phyloP scores from a whole-genome alignment of 2,329 filamentous ascomycete genomes.

The Fusarium oxysporum region DNA sequence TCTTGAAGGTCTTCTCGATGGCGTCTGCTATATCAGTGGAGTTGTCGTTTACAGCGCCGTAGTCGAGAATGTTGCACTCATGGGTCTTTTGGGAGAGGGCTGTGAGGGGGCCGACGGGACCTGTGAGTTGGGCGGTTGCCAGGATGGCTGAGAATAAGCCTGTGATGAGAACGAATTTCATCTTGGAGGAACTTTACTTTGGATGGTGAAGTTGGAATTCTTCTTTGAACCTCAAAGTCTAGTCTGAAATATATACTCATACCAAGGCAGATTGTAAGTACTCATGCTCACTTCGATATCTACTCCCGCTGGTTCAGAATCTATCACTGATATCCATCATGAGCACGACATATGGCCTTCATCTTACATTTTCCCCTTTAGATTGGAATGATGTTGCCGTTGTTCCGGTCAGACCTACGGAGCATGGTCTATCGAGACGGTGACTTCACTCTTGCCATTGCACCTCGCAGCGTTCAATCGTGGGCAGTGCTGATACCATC shows the following conservation, averaged over 20 bases:
- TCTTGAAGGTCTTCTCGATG: background rate
- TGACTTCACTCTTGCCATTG: background rate
- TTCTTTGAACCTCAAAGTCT: accelerated
- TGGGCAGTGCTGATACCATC: background rate
- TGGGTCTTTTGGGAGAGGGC: background rate
- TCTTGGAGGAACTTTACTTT: accelerated
- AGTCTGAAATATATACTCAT: background rate
- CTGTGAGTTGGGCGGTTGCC: background rate
- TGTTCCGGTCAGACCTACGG: background rate
- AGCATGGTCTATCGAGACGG: too few species aligned
- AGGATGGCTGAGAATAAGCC: background rate
- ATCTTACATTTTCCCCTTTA: background rate
- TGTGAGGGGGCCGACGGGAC: background rate
- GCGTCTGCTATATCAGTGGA: background rate
- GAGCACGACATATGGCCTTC: background rate
- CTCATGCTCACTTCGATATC: background rate
- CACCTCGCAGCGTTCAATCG: background rate
- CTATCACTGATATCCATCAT: accelerated
- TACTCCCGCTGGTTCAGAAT: background rate
- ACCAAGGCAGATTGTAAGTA: background rate
- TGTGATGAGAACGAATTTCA: background rate
- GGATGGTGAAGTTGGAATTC: accelerated
- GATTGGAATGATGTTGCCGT: background rate
- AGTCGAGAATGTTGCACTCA: background rate
- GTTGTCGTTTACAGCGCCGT: background rate